Conservation (phyloP, 352 stramenopile genomes). For the Phytophthora podocarpi region DNA sequence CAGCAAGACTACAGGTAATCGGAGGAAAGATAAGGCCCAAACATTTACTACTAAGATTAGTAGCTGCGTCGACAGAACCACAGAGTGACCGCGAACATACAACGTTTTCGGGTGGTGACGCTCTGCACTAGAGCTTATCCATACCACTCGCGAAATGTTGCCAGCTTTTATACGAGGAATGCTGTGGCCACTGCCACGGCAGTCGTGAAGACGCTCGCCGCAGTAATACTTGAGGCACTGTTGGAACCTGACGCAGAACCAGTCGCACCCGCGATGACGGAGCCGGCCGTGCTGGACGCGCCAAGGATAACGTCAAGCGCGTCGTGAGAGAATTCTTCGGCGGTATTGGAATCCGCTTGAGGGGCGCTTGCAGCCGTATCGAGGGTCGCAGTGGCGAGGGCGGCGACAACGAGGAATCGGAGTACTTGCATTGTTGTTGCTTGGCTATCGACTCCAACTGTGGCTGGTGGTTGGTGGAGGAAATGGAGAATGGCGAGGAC, state of each 20-base stretch:
- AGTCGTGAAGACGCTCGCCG: slow-evolving; percentile 9
- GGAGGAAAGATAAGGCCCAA: slow-evolving; percentile 7
- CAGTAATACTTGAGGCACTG: slow-evolving; percentile 8
- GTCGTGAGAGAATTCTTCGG: slow-evolving; percentile 11
- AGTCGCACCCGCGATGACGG: background rate
- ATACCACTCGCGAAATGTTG: too few species aligned
- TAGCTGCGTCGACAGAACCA: background rate
- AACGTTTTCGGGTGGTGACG: background rate
- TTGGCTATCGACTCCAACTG: background rate
- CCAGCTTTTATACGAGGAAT: slow-evolving; percentile 5
- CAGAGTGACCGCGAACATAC: too few species aligned
- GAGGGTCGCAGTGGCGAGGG: slow-evolving; percentile 2
- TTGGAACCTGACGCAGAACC: slow-evolving; percentile 9
- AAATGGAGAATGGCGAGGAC: slow-evolving; percentile 18
- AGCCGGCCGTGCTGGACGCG: slow-evolving; percentile 10
- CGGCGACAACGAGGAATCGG: slow-evolving; percentile 3
- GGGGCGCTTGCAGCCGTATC: slow-evolving; percentile 9
- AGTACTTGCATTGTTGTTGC: slow-evolving; percentile 22
- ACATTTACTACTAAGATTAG: slow-evolving; percentile 30
- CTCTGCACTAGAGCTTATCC: slow-evolving; percentile 20
- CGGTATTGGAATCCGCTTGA: slow-evolving; percentile 17
- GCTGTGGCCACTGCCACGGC: slow-evolving; percentile 6
- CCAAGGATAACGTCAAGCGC: slow-evolving; percentile 31
- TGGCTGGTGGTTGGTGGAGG: slow-evolving; percentile 3
- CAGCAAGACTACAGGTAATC: too few species aligned